Conservation (phyloP, 148 eudicot species). For the Camellia japonica region DNA sequence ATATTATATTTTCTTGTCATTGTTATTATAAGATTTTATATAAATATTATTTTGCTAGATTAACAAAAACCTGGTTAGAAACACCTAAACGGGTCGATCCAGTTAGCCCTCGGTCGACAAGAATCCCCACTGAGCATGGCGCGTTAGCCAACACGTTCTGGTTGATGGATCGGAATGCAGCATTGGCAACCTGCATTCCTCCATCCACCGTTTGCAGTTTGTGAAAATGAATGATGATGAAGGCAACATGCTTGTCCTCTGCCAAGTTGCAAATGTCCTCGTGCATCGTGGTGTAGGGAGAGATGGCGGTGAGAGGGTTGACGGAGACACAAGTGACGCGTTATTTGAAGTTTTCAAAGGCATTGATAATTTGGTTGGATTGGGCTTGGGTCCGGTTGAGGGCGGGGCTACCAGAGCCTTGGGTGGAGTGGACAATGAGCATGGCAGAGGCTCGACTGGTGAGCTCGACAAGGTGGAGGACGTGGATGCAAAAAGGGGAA, state of each 20-base stretch:
- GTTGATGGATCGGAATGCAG: conserved; percentile 27
- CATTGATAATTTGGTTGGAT: conserved; percentile 77
- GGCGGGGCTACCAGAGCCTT: conserved; percentile 54
- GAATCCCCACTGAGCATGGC: conserved; percentile 39
- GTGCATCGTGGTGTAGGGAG: conserved; percentile 40
- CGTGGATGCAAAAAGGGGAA: conserved; percentile 55
- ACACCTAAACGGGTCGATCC: conserved; percentile 29
- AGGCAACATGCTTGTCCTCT: conserved; percentile 29
- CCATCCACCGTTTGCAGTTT: conserved; percentile 41
- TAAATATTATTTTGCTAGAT: too few relatives aligned
- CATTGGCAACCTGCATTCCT: conserved; percentile 32
- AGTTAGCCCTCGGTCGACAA: conserved; percentile 36
- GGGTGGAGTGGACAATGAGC: conserved; percentile 74
- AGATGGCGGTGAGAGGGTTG: conserved; percentile 34
- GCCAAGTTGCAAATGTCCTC: conserved; percentile 38
- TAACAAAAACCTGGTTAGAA: conserved; percentile 6
- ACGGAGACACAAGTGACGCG: conserved; percentile 29
- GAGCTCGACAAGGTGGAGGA: conserved; percentile 50
- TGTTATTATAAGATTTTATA: too few relatives aligned
- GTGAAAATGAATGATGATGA: conserved; percentile 33
- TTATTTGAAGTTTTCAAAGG: conserved; percentile 31
- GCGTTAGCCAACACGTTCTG: conserved; percentile 30
- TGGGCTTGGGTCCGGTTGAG: conserved; percentile 75
- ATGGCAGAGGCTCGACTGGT: conserved; percentile 77
- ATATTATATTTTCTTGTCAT: too few relatives aligned